Base-by-base conservation (phyloP, 768 basidiomycete species). In the Termitomyces sp. region DNA sequence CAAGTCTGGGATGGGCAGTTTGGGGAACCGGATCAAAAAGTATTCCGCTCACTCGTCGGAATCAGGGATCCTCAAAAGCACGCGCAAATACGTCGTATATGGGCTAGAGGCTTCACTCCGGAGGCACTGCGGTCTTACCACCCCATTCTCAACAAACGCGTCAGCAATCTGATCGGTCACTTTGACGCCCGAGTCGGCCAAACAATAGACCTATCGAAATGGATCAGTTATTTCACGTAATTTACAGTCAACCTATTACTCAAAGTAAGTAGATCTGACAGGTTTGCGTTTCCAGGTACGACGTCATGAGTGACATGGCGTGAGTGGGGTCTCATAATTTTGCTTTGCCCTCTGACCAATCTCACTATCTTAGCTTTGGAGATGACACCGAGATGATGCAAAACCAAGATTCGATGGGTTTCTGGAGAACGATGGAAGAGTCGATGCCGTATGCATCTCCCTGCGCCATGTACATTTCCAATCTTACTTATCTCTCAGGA, bases 301-400 rank as follows among this genome's bases (percentile, higher is more conserved):
- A 77, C 60, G 64, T 75, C 31, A 75, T 75, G 68, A 69, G 71
- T 11, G 75, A 77, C 53, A 65, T 74, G 31, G 73, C 71, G 73
- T 75, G 61, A 57, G 69, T 57, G 19, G 5, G 17, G n/a, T 28
- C 14, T 26, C 10, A 17, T 17, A 10, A 10, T 14, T 43, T 33
- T 23, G 19, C 21, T 28, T 28, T 17, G n/a, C 41, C 40, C 1
- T 41, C 28, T 53, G 37, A 42, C 41, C n/a, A 2, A 3, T 19
- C 30, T 23, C 9, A 30, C 9, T 43, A 28, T 40, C 12, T 6
- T 57, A 72, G 71, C 2, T 71, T 71, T 40, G 71, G 70, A 3
- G 70, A 67, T 10, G 62, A 66, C 23, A 19, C 48, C 7, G 56
- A 63, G 38, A 49, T 60, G 46, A 63, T 63, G 61, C 49, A 55